phyloP scores from a whole-genome alignment of 805 yeast species.

The Pichia gijzeniarum region DNA sequence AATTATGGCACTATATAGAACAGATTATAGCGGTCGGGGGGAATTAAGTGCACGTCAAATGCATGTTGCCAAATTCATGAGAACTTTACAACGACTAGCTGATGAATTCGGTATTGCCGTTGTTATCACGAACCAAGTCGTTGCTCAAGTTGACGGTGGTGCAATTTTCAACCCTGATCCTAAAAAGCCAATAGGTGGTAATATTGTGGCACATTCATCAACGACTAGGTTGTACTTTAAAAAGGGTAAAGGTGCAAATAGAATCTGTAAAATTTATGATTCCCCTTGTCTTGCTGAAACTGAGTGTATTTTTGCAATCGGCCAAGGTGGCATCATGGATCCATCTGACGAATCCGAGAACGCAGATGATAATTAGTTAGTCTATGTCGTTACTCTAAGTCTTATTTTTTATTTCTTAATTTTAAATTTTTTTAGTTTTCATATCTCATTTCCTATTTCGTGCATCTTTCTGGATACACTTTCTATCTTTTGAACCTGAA shows the following conservation, averaged over 20 bases:
- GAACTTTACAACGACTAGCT: constrained; percentile 86
- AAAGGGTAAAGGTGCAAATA: constrained; percentile 86
- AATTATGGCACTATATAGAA: constrained; percentile 91
- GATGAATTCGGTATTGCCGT: constrained; percentile 98
- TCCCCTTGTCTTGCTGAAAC: constrained; percentile 96
- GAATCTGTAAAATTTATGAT: constrained; percentile 91
- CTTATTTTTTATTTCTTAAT: background rate
- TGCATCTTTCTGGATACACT: background rate
- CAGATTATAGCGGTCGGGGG: constrained; percentile 93
- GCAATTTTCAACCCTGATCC: constrained; percentile 88
- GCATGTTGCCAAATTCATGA: constrained; percentile 89
- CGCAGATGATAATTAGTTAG: constrained; percentile 45
- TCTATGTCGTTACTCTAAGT: background rate
- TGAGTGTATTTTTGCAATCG: constrained; percentile 91
- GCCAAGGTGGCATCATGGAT: constrained; percentile 95
- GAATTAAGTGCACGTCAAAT: constrained; percentile 91
- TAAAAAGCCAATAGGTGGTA: constrained; percentile 97
- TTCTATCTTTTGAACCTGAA: too few relatives aligned
- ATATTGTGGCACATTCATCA: constrained; percentile 93
- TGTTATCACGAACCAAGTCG: constrained; percentile 92
- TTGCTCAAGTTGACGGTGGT: constrained; percentile 95
- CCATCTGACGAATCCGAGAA: constrained; percentile 47
- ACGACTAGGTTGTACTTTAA: constrained; percentile 87
- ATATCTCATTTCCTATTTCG: background rate
- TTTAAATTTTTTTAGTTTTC: background rate